Conservation (phyloP, 176 grass and related monocot genomes). For the Poa pratensis region DNA sequence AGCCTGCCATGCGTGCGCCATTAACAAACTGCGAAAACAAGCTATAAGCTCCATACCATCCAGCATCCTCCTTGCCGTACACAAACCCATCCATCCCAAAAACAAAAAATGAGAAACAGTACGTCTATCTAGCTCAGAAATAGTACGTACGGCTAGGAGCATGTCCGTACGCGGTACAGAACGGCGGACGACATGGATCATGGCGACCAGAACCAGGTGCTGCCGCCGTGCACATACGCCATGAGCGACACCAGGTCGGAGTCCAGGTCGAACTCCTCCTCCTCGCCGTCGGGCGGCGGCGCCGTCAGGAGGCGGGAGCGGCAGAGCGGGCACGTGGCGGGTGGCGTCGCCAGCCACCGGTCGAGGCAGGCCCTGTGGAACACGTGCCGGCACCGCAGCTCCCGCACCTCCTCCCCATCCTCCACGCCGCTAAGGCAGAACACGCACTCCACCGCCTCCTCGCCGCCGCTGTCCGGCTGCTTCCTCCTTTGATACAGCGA, state of each 20-base stretch:
- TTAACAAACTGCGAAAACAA: neutral
- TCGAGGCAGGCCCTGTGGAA: slow-evolving; percentile 73
- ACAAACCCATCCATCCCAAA: neutral
- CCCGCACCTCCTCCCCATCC: slow-evolving; percentile 70
- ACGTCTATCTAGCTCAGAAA: neutral
- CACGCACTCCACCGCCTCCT: slow-evolving; percentile 44
- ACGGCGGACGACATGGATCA: neutral
- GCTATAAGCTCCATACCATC: slow-evolving; percentile 2
- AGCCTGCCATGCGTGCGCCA: neutral
- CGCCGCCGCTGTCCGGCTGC: neutral
- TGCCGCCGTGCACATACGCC: slow-evolving; percentile 38
- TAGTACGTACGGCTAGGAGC: neutral
- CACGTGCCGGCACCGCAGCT: slow-evolving; percentile 60
- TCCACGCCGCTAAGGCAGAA: slow-evolving; percentile 61
- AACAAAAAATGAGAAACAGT: neutral
- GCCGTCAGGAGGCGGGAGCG: slow-evolving; percentile 46
- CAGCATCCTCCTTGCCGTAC: neutral
- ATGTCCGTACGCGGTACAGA: neutral
- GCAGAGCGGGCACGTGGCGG: slow-evolving; percentile 68
- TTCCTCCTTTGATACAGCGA: slow-evolving; percentile 18
- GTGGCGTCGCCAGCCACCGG: slow-evolving; percentile 49
- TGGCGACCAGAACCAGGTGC: slow-evolving; percentile 42
- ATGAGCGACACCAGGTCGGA: slow-evolving; percentile 47
- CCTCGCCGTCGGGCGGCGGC: neutral
- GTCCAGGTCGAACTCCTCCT: slow-evolving; percentile 20